phyloP scores from a whole-genome alignment of 2,329 filamentous ascomycete species.

The Akanthomyces muscarius region DNA sequence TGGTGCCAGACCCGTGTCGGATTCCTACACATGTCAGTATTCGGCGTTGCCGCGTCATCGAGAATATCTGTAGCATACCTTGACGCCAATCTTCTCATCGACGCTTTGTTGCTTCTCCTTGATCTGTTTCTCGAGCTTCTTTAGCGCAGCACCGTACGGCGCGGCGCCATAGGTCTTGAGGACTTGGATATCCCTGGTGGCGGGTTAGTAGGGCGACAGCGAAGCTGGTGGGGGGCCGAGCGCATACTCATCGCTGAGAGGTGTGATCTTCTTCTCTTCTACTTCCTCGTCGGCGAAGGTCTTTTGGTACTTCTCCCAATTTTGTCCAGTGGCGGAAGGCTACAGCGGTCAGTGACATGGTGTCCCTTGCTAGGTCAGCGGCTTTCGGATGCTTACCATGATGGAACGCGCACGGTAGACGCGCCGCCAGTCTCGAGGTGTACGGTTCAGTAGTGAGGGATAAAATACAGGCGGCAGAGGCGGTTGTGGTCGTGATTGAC shows the following conservation, averaged over 20 bases:
- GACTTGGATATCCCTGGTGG: conserved; percentile 88
- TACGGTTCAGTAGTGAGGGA: not conserved
- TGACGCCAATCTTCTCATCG: conserved; percentile 95
- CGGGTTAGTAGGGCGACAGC: conserved; percentile 6
- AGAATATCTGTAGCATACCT: conserved; percentile 43
- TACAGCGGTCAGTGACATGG: conserved; percentile 41
- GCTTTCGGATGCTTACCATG: conserved; percentile 36
- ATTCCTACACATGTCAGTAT: conserved; percentile 61
- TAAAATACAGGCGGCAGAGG: not conserved
- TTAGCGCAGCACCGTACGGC: conserved; percentile 87
- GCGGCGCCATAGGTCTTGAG: conserved; percentile 98
- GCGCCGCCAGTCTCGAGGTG: conserved; percentile 19
- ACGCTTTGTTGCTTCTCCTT: conserved; percentile 98
- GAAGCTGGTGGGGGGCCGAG: conserved; percentile 21
- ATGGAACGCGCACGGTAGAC: conserved; percentile 31
- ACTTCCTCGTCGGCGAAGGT: conserved; percentile 93
- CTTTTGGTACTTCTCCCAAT: conserved; percentile 99
- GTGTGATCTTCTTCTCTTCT: conserved; percentile 99
- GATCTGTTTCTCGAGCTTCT: conserved; percentile 98
- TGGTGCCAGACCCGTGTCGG: conserved; percentile 94
- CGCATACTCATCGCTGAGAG: conserved; percentile 87
- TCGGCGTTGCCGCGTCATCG: conserved; percentile 22
- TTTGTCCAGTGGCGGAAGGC: conserved; percentile 89
- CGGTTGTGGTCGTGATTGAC: not conserved
- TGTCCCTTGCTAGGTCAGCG: conserved; percentile 15